A percentile compares a stretch with the other conserved stretches of the same genome.
Evolutionary conservation across 1,284 basidiomycete species (phyloP).

Genomic region (Trametes polyzona): DNA sequence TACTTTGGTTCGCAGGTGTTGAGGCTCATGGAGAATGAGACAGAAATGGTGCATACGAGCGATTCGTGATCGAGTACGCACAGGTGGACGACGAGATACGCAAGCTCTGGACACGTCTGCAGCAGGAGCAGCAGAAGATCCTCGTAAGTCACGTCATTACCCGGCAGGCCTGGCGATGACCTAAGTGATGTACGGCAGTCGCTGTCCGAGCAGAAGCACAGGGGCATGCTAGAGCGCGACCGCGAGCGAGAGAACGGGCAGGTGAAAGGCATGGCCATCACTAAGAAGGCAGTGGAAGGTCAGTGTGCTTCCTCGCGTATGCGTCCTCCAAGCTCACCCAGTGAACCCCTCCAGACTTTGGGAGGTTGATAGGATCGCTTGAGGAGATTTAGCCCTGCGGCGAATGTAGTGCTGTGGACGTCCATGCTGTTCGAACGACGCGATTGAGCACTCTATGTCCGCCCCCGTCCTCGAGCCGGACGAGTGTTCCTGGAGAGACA

Average conservation of each 20-base stretch:
- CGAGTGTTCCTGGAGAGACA: no score
- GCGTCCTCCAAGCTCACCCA: not conserved
- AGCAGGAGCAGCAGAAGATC: slow-evolving; percentile 27
- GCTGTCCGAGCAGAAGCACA: slow-evolving; percentile 24
- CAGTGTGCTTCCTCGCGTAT: not conserved
- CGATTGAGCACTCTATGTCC: no score
- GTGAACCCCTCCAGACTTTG: slow-evolving; percentile 7
- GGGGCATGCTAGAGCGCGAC: slow-evolving; percentile 22
- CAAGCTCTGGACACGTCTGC: slow-evolving; percentile 28
- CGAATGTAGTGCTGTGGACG: no score
- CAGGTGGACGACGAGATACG: slow-evolving; percentile 32
- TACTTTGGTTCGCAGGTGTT: no score
- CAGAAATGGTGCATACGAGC: slow-evolving; percentile 31
- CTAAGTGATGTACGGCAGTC: slow-evolving; percentile 9
- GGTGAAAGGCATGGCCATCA: slow-evolving; percentile 34
- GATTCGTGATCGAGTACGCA: slow-evolving; percentile 34
- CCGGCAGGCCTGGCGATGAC: not conserved
- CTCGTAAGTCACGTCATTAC: slow-evolving; percentile 13
- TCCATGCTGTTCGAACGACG: no score
- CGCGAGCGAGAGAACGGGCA: slow-evolving; percentile 32
- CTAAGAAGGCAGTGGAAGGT: slow-evolving; percentile 37
- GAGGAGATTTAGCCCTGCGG: no score
- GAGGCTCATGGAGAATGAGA: slow-evolving; percentile 9
- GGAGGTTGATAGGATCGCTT: slow-evolving; percentile 10
- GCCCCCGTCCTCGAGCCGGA: no score